A percentile compares a stretch with the other conserved stretches of the same genome.
These are phyloP conservation scores for Lolium perenne DNA, from an alignment of 176 grass and related monocot genomes.

Conservation along the genomic window DNA sequence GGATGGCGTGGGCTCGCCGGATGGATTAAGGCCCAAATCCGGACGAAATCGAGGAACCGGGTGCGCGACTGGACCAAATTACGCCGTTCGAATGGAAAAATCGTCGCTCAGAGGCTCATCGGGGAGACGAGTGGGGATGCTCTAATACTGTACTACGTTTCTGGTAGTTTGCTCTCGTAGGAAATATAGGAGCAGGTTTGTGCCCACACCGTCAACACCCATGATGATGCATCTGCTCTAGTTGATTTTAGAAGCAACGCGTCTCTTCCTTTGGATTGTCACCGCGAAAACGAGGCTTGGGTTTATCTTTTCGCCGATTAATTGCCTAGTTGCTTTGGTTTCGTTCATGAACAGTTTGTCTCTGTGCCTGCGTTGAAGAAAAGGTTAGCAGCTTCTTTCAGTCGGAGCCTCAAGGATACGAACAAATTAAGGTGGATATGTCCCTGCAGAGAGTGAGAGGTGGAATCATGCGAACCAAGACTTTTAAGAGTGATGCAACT, in stretches of 20 bases:
- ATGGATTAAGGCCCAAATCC: no score
- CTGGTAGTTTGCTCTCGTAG: not conserved
- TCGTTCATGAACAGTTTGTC: not conserved
- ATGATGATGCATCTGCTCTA: not conserved
- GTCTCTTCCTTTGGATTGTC: not conserved
- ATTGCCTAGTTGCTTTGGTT: not conserved
- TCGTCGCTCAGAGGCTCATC: no score
- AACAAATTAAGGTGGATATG: constrained; percentile 1
- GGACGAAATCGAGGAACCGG: no score
- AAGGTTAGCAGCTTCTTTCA: no score
- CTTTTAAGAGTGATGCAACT: constrained; percentile 5
- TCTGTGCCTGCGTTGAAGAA: no score
- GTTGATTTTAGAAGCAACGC: not conserved
- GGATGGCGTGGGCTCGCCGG: no score
- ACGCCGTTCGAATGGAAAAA: no score
- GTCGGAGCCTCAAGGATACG: not conserved
- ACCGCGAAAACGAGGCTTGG: not conserved
- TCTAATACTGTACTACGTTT: no score
- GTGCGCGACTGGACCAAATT: no score
- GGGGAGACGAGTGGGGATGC: no score
- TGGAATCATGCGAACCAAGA: not conserved
- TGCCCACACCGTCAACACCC: not conserved
- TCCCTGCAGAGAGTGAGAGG: not conserved
- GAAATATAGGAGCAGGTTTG: not conserved
- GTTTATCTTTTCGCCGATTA: not conserved